These are phyloP conservation scores for Quercus gilva DNA, from an alignment of 306 rosid genomes.

Conservation along the genomic window DNA sequence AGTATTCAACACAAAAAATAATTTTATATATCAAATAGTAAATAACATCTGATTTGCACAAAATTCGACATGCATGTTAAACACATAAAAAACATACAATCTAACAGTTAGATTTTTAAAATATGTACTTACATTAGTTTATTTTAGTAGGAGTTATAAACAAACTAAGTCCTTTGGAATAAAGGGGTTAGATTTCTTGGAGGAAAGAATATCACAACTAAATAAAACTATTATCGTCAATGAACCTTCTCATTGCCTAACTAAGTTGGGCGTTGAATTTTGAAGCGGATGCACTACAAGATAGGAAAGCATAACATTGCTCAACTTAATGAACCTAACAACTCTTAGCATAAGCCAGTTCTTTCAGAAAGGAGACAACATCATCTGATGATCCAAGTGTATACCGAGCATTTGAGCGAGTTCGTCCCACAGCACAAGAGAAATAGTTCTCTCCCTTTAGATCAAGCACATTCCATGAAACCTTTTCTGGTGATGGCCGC, in stretches of 20 bases:
- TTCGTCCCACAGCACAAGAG: constrained; percentile 87
- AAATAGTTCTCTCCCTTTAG: constrained; percentile 88
- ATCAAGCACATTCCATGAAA: constrained; percentile 93
- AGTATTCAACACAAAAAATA: too few relatives aligned
- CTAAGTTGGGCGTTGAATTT: background rate
- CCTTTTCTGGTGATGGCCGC: constrained; percentile 56
- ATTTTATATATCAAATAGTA: too few relatives aligned
- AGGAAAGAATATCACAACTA: constrained; percentile 2
- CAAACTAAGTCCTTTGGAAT: background rate
- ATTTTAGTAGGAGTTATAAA: too few relatives aligned
- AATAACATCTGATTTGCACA: too few relatives aligned
- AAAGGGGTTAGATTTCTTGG: background rate
- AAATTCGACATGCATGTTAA: too few relatives aligned
- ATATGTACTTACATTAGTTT: too few relatives aligned
- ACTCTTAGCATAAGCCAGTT: constrained; percentile 35
- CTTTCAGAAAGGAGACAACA: constrained; percentile 64
- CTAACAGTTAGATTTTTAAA: too few relatives aligned
- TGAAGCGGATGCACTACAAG: background rate
- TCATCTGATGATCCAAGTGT: constrained; percentile 64
- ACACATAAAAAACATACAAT: too few relatives aligned
- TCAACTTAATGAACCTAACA: constrained; percentile 2
- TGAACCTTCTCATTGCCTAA: background rate
- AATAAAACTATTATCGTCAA: too few relatives aligned
- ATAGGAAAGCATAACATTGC: background rate
- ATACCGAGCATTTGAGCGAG: constrained; percentile 74